Conservation (phyloP, 768 basidiomycete species). For the Trametes cinnabarina region DNA sequence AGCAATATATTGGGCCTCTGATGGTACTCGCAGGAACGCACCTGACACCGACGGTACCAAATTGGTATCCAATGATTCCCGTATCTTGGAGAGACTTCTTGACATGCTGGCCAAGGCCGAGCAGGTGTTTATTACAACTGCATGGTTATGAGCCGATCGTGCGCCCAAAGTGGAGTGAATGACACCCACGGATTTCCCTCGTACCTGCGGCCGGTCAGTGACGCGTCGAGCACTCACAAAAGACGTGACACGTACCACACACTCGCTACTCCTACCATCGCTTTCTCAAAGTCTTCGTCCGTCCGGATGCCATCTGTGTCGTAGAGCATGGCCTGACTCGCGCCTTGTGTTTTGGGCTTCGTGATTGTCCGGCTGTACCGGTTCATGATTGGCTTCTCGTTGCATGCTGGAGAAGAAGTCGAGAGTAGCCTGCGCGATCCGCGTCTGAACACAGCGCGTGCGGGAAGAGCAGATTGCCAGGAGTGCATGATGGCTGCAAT, state of each 20-base stretch:
- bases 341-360: constrained; percentile 91
- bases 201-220: constrained; percentile 60
- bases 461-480: constrained; percentile 12
- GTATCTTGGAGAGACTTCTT: constrained; percentile 73
- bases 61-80: constrained; percentile 91
- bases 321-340: constrained; percentile 98
- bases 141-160: not conserved
- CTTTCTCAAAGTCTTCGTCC: constrained; percentile 87
- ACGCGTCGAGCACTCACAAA: constrained; percentile 3
- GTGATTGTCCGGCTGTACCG: constrained; percentile 80
- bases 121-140: constrained; percentile 94
- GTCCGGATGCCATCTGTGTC: constrained; percentile 89
- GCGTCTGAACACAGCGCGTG: constrained; percentile 7
- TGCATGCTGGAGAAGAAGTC: constrained; percentile 11
- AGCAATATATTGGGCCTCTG: not conserved
- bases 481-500: constrained; percentile 13
- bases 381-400: constrained; percentile 41
- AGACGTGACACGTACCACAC: constrained; percentile 69
- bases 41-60: constrained; percentile 89
- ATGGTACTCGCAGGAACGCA: not conserved
- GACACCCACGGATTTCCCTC: constrained; percentile 94
- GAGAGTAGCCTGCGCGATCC: constrained; percentile 18
- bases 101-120: constrained; percentile 83
- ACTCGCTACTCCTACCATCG: constrained; percentile 96
- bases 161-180: not conserved